Percentiles rank a stretch among this genome's conserved stretches.
Evolutionary conservation across 2,329 filamentous ascomycete species (phyloP).

Genomic region (Tolypocladium album): DNA sequence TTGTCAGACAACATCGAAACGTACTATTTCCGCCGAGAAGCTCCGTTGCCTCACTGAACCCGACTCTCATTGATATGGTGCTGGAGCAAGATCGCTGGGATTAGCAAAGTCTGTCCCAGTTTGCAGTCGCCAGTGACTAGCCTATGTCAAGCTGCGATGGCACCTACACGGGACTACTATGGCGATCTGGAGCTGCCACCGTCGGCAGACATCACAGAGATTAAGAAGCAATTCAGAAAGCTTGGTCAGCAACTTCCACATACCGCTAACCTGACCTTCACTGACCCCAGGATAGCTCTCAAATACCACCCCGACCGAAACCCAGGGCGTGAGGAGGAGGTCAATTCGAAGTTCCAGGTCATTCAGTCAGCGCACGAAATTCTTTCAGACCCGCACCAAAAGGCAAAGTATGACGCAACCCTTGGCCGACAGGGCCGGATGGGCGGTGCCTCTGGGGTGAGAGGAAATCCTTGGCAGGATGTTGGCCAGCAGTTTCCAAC

Average conservation of each 20-base stretch:
- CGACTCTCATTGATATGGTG: conserved; percentile 6
- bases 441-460: conserved; percentile 41
- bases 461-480: conserved; percentile 46
- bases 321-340: conserved; percentile 68
- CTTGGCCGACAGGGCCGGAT: conserved; percentile 27
- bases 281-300: conserved; percentile 44
- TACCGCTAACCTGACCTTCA: background rate
- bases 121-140: background rate
- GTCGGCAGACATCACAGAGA: conserved; percentile 59
- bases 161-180: conserved; percentile 63
- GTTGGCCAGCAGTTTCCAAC: conserved; percentile 37
- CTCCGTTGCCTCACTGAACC: background rate
- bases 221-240: conserved; percentile 80
- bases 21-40: background rate
- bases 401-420: conserved; percentile 41
- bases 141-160: conserved; percentile 16
- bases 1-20: background rate
- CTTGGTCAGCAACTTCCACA: conserved; percentile 45
- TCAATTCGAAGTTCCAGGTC: conserved; percentile 71
- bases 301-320: conserved; percentile 87
- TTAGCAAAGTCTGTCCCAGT: background rate
- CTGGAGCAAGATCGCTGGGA: conserved; percentile 1
- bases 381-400: conserved; percentile 38
- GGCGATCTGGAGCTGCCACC: conserved; percentile 65
- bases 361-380: conserved; percentile 83